Conservation (phyloP, 305 asterid genomes). For the Nicotiana rustica region DNA sequence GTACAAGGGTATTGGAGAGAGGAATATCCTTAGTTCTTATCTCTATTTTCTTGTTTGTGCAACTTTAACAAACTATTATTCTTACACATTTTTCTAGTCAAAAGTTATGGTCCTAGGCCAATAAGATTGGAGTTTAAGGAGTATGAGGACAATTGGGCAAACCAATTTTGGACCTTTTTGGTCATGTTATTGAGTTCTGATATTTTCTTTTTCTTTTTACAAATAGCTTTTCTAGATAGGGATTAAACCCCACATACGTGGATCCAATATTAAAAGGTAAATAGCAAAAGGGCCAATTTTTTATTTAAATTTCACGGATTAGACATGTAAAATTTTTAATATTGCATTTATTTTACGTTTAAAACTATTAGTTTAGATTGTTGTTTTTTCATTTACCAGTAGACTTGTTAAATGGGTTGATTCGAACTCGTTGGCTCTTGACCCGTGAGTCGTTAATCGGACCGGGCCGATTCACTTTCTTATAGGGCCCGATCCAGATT, state of each 20-base stretch:
- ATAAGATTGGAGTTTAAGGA: not conserved
- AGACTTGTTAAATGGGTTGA: no score
- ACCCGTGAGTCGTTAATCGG: no score
- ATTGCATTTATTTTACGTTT: no score
- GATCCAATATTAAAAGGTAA: conserved; percentile 7
- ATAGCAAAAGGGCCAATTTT: no score
- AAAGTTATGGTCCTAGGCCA: conserved; percentile 30
- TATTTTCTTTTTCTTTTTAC: not conserved
- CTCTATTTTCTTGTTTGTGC: conserved; percentile 37
- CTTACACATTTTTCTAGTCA: conserved; percentile 28
- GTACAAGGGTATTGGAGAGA: not conserved
- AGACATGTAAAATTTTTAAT: no score
- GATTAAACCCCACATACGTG: not conserved
- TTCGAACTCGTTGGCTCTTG: no score
- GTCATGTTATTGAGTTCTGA: conserved; percentile 8
- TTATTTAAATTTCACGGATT: not conserved
- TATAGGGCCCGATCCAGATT: no score
- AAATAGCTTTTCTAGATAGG: not conserved
- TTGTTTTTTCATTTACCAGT: no score
- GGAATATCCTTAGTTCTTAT: conserved; percentile 42
- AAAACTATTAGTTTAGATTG: no score
- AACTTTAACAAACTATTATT: conserved; percentile 52
- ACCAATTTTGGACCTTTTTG: conserved; percentile 28
- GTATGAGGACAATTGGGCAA: not conserved
- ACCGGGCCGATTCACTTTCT: no score